These are phyloP conservation scores for Tricholoma flavovirens DNA, from an alignment of 768 basidiomycete species.

Conservation along the genomic window DNA sequence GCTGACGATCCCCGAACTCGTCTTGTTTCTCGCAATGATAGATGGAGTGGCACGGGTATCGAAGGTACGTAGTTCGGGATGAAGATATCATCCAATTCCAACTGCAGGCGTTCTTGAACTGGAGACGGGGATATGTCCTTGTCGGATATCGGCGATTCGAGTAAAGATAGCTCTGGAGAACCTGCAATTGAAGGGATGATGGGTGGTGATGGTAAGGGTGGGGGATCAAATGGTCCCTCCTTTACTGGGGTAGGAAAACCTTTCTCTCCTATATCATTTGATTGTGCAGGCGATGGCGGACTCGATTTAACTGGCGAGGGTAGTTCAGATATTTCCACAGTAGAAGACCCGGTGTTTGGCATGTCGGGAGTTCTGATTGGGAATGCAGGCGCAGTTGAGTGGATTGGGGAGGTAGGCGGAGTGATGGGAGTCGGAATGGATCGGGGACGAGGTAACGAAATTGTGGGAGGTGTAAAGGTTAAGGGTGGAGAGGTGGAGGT, in stretches of 20 bases:
- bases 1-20: slow-evolving; percentile 11
- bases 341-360: neutral
- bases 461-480: neutral
- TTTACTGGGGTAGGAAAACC: neutral
- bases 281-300: neutral
- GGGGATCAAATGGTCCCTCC: neutral
- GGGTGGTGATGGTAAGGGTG: neutral
- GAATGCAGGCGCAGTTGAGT: slow-evolving; percentile 1
- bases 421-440: slow-evolving; percentile 13
- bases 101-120: neutral
- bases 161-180: neutral
- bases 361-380: neutral
- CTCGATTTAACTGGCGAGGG: neutral
- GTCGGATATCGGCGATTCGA: neutral
- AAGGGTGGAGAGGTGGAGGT: slow-evolving; percentile 2
- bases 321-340: neutral
- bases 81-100: neutral
- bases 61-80: slow-evolving; percentile 2
- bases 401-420: slow-evolving; percentile 18
- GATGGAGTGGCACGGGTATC: slow-evolving; percentile 14
- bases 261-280: neutral
- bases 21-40: slow-evolving; percentile 9
- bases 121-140: neutral
- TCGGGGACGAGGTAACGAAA: neutral
- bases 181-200: no score